These are phyloP conservation scores for Pyronema omphalodes DNA, from an alignment of 495 filamentous ascomycete species.

Conservation along the genomic window DNA sequence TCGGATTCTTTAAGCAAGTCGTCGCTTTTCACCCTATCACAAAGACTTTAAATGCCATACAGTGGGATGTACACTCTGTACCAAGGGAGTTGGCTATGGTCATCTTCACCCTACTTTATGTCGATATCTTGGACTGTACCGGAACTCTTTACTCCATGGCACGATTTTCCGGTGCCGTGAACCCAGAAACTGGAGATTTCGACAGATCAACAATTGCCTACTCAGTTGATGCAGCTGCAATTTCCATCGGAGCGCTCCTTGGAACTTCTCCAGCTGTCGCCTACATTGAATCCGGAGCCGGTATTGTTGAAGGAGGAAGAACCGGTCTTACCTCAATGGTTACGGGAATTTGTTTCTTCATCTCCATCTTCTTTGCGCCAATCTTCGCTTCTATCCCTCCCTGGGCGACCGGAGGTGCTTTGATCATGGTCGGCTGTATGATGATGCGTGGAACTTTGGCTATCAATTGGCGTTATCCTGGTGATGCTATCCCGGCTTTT, in stretches of 20 bases:
- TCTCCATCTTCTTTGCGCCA: constrained; percentile 66
- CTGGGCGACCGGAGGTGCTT: constrained; percentile 67
- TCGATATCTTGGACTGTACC: constrained; percentile 54
- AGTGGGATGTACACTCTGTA: constrained; percentile 45
- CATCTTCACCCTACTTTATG: constrained; percentile 67
- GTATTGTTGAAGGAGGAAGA: constrained; percentile 64
- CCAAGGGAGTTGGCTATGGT: constrained; percentile 50
- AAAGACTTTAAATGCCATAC: constrained; percentile 42
- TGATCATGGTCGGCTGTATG: constrained; percentile 65
- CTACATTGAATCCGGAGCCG: constrained; percentile 66
- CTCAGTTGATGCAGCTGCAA: constrained; percentile 54
- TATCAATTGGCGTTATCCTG: constrained; percentile 62
- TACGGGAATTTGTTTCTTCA: constrained; percentile 64
- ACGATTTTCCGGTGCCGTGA: constrained; percentile 51
- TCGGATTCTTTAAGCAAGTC: constrained; percentile 70
- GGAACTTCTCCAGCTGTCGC: constrained; percentile 60
- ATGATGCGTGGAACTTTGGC: constrained; percentile 55
- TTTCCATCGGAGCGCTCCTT: constrained; percentile 57
- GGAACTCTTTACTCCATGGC: constrained; percentile 65
- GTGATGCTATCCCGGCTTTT: constrained; percentile 59
- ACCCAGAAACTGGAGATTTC: constrained; percentile 44
- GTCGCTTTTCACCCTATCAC: constrained; percentile 59
- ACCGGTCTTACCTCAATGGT: constrained; percentile 61
- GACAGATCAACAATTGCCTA: constrained; percentile 61
- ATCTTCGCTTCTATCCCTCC: constrained; percentile 70